These are phyloP conservation scores for Neltuma alba DNA, from an alignment of 306 rosid species.

Conservation along the genomic window DNA sequence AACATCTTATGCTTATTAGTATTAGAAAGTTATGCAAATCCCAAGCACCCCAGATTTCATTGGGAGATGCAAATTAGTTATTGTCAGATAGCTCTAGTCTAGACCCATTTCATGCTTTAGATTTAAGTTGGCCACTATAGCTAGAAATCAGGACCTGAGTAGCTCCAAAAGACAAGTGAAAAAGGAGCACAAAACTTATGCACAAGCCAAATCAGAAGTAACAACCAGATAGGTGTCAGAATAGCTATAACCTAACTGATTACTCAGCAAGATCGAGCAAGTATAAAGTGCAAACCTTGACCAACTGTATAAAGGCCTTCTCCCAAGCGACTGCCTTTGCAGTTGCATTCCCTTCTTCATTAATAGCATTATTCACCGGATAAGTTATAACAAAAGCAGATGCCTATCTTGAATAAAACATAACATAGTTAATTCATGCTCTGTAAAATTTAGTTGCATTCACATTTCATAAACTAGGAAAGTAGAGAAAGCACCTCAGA, in stretches of 20 bases:
- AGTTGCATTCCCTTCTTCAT: conserved; percentile 68
- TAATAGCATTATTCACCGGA: conserved; percentile 86
- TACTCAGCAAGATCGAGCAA: neutral
- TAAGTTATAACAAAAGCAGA: conserved; percentile 85
- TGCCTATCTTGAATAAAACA: conserved; percentile 68
- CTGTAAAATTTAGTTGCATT: conserved; percentile 28
- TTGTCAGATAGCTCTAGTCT: conserved; percentile 17
- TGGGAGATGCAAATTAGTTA: neutral
- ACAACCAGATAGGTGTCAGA: conserved; percentile 7
- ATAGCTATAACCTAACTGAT: neutral
- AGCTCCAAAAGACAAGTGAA: conserved; percentile 21
- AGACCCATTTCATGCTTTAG: conserved; percentile 17
- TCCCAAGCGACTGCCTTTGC: conserved; percentile 92
- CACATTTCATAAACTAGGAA: conserved; percentile 34
- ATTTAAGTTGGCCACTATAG: conserved; percentile 19
- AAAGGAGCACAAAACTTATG: neutral
- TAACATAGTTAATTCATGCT: conserved; percentile 41
- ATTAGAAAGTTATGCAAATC: neutral
- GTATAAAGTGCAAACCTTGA: conserved; percentile 66
- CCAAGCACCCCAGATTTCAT: neutral
- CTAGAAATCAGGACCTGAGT: conserved; percentile 22
- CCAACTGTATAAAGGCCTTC: conserved; percentile 85
- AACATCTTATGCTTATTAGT: conserved; percentile 26
- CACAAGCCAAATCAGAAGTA: conserved; percentile 19
- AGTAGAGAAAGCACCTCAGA: conserved; percentile 67